Evolutionary conservation across 202 grass and related monocot genomes (phyloP), one percentile per base, ranked within the genome.

Genomic region (Carex arenaria): DNA sequence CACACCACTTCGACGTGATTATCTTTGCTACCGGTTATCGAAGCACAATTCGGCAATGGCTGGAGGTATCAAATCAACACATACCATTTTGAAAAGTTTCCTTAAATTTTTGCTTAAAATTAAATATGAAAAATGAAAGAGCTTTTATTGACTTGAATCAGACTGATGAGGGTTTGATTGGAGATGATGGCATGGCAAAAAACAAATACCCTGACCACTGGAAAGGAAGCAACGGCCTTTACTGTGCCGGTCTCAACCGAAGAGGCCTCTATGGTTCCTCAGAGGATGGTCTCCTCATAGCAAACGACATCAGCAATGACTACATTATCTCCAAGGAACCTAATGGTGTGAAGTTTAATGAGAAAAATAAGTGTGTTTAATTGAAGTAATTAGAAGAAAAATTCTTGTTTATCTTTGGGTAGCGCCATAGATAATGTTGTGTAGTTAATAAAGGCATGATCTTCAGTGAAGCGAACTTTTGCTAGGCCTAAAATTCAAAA

Each of bases 1-100:
- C 17, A 23, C 13, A 89, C 51, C 85, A 84, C 8, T 96, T 93
- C 30, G 93, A 96, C 45, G 90, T 82, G 18, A 89, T 96, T 49
- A 85, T 96, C 83, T 86, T 96, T 63, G 90, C 93, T 49, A 96
- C 93, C 15, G 93, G 93, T 0, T 93, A 91, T 78, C 80, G 89
- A 52, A 89, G 93, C 89, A 87, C 87, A 55, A 74, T 87, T 28
- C 56, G 64, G 18, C 28, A 84, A 15, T 95, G 93, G 93, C 93
- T 95, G 31, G 69, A 89, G 93, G 93, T 92, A 57, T 68, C 2
- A 34, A 15, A 38, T 72, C 1, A 30, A 32, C 54, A 60, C 15
- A 9, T 75, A 15, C 8, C 65, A 52, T 77, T 75, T 62, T 47
- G 17, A 1, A 18, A 76, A 32, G 0, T 38, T 11, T 9, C 49